These are phyloP conservation scores for Euphorbia corollata DNA, from an alignment of 441 rosid species.

Conservation along the genomic window DNA sequence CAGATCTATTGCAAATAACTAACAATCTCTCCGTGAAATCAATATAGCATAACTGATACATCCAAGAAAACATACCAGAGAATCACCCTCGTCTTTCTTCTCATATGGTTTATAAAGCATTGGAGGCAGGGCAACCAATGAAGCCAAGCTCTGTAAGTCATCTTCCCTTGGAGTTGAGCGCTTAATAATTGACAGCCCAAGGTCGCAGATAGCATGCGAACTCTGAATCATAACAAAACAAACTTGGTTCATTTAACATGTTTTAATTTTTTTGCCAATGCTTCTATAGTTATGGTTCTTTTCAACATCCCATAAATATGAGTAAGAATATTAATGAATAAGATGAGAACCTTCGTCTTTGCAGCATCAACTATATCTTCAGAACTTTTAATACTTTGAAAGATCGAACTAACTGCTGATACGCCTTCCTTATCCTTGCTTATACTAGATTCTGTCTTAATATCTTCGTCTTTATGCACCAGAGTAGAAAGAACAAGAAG, in stretches of 20 bases:
- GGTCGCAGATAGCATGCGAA: conserved; percentile 85
- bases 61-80: conserved; percentile 40
- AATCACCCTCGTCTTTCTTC: conserved; percentile 47
- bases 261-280: neutral
- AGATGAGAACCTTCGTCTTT: conserved; percentile 65
- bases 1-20: conserved; percentile 8
- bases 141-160: conserved; percentile 33
- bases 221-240: conserved; percentile 47
- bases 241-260: conserved; percentile 10
- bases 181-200: conserved; percentile 71
- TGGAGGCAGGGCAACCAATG: conserved; percentile 55
- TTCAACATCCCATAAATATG: neutral
- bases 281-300: conserved; percentile 8
- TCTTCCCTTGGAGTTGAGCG: conserved; percentile 48
- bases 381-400: conserved; percentile 62
- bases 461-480: conserved; percentile 79
- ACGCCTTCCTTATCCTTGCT: conserved; percentile 56
- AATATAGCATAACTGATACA: neutral
- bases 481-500: conserved; percentile 63
- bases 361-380: conserved; percentile 68
- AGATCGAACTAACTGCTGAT: conserved; percentile 47
- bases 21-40: neutral
- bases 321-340: neutral
- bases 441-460: conserved; percentile 54
- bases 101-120: conserved; percentile 58